These are phyloP conservation scores for Mycena indigotica DNA, from an alignment of 768 basidiomycete species.

Conservation along the genomic window DNA sequence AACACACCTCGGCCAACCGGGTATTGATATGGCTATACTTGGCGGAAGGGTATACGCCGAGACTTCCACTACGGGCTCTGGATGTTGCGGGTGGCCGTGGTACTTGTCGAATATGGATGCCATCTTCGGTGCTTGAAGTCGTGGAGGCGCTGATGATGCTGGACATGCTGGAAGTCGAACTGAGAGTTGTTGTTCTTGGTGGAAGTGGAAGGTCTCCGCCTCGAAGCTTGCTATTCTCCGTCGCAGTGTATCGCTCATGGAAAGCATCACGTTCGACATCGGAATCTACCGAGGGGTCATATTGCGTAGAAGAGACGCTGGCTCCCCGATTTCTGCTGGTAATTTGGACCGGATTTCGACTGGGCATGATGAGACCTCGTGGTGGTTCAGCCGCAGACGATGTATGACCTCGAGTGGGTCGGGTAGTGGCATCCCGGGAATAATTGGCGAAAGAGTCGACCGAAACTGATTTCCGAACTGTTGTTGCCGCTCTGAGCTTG, in stretches of 20 bases:
- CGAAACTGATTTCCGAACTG: constrained; percentile 72
- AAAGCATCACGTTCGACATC: constrained; percentile 55
- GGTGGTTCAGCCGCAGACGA: constrained; percentile 38
- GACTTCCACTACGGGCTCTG: constrained; percentile 62
- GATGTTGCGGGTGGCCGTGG: constrained; percentile 36
- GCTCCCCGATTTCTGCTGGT: constrained; percentile 53
- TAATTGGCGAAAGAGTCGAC: constrained; percentile 68
- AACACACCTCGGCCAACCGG: constrained; percentile 28
- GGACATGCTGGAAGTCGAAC: constrained; percentile 40
- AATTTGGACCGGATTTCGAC: constrained; percentile 25
- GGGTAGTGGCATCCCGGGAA: constrained; percentile 39
- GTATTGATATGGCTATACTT: constrained; percentile 42
- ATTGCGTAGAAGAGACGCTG: constrained; percentile 51
- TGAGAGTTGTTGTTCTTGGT: constrained; percentile 48
- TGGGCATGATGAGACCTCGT: constrained; percentile 30
- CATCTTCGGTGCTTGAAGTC: constrained; percentile 40
- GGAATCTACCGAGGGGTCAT: constrained; percentile 48
- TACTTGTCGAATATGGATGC: constrained; percentile 38
- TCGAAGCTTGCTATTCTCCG: constrained; percentile 34
- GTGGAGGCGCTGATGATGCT: constrained; percentile 40
- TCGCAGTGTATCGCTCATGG: constrained; percentile 17
- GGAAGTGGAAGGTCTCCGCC: constrained; percentile 68
- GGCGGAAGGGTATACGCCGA: constrained; percentile 47
- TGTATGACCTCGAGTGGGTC: constrained; percentile 41
- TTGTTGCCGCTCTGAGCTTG: constrained; percentile 35